Base-by-base conservation (phyloP, 129 eudicot species). In the Deinandra increscens region DNA sequence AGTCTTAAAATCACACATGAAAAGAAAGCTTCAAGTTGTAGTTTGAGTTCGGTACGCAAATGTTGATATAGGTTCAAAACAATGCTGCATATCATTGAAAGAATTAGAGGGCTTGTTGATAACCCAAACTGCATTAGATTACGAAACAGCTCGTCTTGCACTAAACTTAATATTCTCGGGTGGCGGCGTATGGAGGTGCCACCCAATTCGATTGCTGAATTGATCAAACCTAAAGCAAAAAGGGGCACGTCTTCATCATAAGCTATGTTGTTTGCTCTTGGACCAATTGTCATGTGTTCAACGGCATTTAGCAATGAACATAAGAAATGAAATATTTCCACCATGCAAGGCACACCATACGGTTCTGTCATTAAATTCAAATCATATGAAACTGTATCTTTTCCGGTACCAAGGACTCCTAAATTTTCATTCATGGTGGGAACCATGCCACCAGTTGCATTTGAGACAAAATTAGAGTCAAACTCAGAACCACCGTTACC, bases 271-370 rank as follows among this genome's bases (percentile, higher is more conserved):
- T 91, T 87, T 46, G 87, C 83, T 70, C 84, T 80, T 34, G 91
- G 82, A 49, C 91, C 97, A 74, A 78, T 71, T 74, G 84, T 80
- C 70, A 71, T 71, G 72, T 87, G 91, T 73, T 91, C 97, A 70
- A 83, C 91, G 17, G 76, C 95, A 78, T 83, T 85, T 63, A 91
- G 75, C 68, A 85, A 81, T 36, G 95, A 87, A 36, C 97, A 91
- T 72, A 91, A 80, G 72, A 87, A 87, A 65, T 87, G 97, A 69
- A 91, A 91, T 75, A 91, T 87, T 73, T 91, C 97, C 76, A 91
- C 91, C 95, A 87, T 85, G 81, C 95, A 85, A 42, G 97, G 95
- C 60, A 87, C 83, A 19, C 97, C 97, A 60, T 91, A 91, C 54
- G 97, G 97, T 74, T 87, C 91, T 4, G 84, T 87, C 95, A 84